phyloP scores from a whole-genome alignment of 2,329 filamentous ascomycete species.

The Drechmeria coniospora region DNA sequence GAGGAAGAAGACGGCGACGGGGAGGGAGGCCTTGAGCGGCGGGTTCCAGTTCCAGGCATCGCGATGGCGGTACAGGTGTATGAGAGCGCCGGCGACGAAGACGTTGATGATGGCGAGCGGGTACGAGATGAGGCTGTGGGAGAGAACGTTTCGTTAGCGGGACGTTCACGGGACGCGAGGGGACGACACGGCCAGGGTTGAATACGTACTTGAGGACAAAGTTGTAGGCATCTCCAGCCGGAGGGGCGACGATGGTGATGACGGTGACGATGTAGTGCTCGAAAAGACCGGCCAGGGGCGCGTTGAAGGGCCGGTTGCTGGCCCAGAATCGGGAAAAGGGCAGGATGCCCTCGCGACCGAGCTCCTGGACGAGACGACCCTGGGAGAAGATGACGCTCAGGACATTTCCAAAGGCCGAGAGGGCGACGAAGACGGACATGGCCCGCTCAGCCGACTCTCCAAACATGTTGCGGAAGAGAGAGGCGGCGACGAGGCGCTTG shows the following conservation, averaged over 20 bases:
- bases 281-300: constrained; percentile 43
- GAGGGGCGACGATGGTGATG: constrained; percentile 51
- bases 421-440: constrained; percentile 48
- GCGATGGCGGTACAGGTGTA: constrained; percentile 36
- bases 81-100: constrained; percentile 35
- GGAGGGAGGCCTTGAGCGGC: constrained; percentile 37
- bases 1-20: constrained; percentile 42
- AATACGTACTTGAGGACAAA: constrained; percentile 39
- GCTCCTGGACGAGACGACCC: constrained; percentile 49
- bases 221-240: constrained; percentile 52
- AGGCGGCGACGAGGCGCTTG: constrained; percentile 35
- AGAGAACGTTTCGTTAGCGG: constrained; percentile 1
- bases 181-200: not conserved
- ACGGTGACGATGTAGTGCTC: constrained; percentile 49
- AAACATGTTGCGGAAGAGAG: constrained; percentile 41
- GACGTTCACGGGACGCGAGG: not conserved
- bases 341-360: constrained; percentile 50
- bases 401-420: constrained; percentile 54
- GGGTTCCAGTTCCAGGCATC: constrained; percentile 34
- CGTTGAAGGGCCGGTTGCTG: constrained; percentile 48
- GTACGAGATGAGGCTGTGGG: constrained; percentile 48
- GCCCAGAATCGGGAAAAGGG: constrained; percentile 48
- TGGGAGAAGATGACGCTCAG: constrained; percentile 54
- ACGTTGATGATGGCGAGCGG: constrained; percentile 43
- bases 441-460: constrained; percentile 38